These are phyloP conservation scores for Astrocystis sublimbata DNA, from an alignment of 495 filamentous ascomycete genomes.

Conservation along the genomic window DNA sequence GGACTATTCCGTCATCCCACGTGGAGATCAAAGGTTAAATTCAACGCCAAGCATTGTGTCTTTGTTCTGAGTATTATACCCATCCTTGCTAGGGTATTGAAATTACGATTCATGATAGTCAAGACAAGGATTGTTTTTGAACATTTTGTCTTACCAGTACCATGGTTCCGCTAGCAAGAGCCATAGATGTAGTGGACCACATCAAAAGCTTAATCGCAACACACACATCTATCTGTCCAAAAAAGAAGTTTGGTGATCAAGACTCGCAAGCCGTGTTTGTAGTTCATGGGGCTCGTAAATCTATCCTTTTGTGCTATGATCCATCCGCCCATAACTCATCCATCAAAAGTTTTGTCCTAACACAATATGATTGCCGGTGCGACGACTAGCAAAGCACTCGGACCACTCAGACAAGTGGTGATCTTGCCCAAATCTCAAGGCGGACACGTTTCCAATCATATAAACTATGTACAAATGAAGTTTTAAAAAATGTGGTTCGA, in stretches of 20 bases:
- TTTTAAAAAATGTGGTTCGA: neutral
- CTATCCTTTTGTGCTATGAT: constrained; percentile 16
- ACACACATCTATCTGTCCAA: neutral
- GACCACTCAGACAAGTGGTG: neutral
- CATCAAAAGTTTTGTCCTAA: neutral
- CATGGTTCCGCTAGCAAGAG: neutral
- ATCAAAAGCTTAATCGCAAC: neutral
- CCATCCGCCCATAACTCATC: neutral
- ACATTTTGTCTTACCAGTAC: neutral
- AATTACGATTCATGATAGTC: neutral
- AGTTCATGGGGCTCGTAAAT: constrained; percentile 21
- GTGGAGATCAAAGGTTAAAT: neutral
- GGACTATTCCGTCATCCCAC: neutral
- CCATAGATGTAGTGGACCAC: neutral
- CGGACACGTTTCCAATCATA: constrained; percentile 8
- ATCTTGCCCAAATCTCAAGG: neutral
- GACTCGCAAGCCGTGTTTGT: neutral
- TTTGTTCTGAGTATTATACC: neutral
- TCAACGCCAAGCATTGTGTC: neutral
- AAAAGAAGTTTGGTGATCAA: neutral
- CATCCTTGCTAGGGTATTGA: neutral
- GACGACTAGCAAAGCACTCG: neutral
- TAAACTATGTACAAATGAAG: constrained; percentile 20
- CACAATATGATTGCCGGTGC: constrained; percentile 3
- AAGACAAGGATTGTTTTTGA: neutral